phyloP scores from a whole-genome alignment of 148 eudicot genomes.

The Linanthus parryae region DNA sequence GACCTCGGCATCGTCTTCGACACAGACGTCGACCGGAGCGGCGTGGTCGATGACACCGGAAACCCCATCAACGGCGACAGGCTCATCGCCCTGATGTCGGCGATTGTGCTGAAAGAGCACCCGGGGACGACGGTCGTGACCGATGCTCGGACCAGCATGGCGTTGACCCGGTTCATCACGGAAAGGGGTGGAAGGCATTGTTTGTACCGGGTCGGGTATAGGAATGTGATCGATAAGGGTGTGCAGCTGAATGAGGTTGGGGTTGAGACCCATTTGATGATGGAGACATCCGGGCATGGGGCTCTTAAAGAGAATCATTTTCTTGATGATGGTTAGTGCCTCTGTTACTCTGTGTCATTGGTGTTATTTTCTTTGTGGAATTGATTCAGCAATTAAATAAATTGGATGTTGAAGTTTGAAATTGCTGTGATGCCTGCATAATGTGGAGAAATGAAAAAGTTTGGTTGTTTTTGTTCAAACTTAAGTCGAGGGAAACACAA shows the following conservation, averaged over 20 bases:
- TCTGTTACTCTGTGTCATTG: neutral
- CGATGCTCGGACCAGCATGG: slow-evolving; percentile 88
- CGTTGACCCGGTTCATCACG: slow-evolving; percentile 52
- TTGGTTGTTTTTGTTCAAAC: no score
- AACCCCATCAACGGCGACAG: slow-evolving; percentile 80
- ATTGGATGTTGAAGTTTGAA: no score
- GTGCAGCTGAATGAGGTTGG: slow-evolving; percentile 57
- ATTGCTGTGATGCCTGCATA: no score
- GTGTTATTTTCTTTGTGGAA: neutral
- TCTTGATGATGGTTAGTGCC: slow-evolving; percentile 78
- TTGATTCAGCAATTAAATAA: no score
- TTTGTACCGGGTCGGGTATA: slow-evolving; percentile 79
- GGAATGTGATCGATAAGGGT: slow-evolving; percentile 95
- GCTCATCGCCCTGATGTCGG: slow-evolving; percentile 72
- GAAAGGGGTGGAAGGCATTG: slow-evolving; percentile 71
- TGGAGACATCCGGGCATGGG: slow-evolving; percentile 92
- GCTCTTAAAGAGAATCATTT: slow-evolving; percentile 87
- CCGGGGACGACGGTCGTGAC: slow-evolving; percentile 74
- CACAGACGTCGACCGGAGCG: slow-evolving; percentile 90
- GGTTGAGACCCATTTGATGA: slow-evolving; percentile 72
- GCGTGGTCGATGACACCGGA: slow-evolving; percentile 68
- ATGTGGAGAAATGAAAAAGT: no score
- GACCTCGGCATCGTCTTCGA: slow-evolving; percentile 91
- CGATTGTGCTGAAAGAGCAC: slow-evolving; percentile 74
- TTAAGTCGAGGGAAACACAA: no score